Evolutionary conservation across 495 filamentous ascomycete genomes (phyloP), one percentile per base, ranked within the genome.

Genomic region (Massariosphaeria phaeospora): DNA sequence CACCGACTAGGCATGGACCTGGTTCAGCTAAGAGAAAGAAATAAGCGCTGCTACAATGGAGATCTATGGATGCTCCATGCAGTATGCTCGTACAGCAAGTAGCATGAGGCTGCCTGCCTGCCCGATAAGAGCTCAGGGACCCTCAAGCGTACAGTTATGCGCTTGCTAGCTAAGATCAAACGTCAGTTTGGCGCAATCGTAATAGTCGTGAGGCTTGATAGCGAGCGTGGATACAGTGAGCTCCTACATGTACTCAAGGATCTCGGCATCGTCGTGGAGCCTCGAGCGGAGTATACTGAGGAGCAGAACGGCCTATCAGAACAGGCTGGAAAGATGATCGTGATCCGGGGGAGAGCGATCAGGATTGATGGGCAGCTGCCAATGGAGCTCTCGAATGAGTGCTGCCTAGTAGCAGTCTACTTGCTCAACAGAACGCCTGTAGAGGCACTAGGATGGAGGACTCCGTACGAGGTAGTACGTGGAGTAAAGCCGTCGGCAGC

Each of bases 381-480:
- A 15, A 48, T 21, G 25, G n/a, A 18, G 12, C 48, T 62, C n/a
- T 18, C 41, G 3, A 43, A 42, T 23, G 38, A 58, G 18, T 21
- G 36, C 11, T 43, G 17, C 33, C 12, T 36, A 5, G 48, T 29
- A 30, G 50, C 51, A 17, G 25, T 31, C 10, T 59, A 59, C 26
- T 40, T 62, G 1, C 48, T 62, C 34, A 62, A 62, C 34, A 23
- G 52, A n/a, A 61, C 59, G 6, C 52, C 52, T 17, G 58, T 26
- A 23, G 13, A 48, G 38, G 17, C 7, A 2, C 17, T 57, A 2
- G 25, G 33, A n/a, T 64, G 59, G 61, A 52, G 20, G 23, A 62
- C 59, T 18, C 59, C 27, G n/a, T 29, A 36, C 35, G 23, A 64
- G 35, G 35, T 25, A 3, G 41, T 58, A 2, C 20, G 33, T 2